Base-by-base conservation (phyloP, 768 basidiomycete genomes). In the Amanita phalloides region DNA sequence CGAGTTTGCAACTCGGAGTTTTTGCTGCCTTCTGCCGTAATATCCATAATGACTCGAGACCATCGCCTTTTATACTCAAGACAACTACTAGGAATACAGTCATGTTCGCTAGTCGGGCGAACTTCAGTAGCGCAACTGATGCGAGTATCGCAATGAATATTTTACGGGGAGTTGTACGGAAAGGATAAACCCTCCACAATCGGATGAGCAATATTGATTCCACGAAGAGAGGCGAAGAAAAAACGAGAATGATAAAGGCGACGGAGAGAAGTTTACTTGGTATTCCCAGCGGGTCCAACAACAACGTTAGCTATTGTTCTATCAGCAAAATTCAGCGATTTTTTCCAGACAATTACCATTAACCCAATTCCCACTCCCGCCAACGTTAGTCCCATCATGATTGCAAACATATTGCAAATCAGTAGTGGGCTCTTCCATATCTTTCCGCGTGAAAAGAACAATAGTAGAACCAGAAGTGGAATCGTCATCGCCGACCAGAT, bases 201-300 rank as follows among this genome's bases (percentile, higher is more conserved):
- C 62, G 53, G 26, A 64, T 53, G 35, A 61, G 23, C 17, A 64
- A 53, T 48, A 64, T 58, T 20, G 55, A 62, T 37, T 64, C 62
- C 48, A 59, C 61, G 37, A 62, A 37, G 21, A 62, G 41, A 9
- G 61, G 60, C 2, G 53, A 52, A 38, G 52, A 48, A 32, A 47
- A 4, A 20, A 47, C 23, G 25, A 63, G 28, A 14, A 50, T 8
- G 8, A 48, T 54, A 45, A 46, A 54, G 10, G 49, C 42, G 17
- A 58, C 13, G 26, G 39, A 26, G 17, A 55, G 46, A 8, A 30
- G 23, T 36, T 17, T 46, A 20, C 42, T 43, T 28, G 49, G 36
- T 4, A 47, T 49, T 30, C 8, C 44, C 4, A 39, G 13, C 17
- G 57, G 53, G 10, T 45, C 21, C 10, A 36, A n/a, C 21, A 47